Evolutionary conservation across 371 early-diverging fungal genomes (phyloP), one percentile per base, ranked within the genome.

Genomic region (Mucor mucedo): DNA sequence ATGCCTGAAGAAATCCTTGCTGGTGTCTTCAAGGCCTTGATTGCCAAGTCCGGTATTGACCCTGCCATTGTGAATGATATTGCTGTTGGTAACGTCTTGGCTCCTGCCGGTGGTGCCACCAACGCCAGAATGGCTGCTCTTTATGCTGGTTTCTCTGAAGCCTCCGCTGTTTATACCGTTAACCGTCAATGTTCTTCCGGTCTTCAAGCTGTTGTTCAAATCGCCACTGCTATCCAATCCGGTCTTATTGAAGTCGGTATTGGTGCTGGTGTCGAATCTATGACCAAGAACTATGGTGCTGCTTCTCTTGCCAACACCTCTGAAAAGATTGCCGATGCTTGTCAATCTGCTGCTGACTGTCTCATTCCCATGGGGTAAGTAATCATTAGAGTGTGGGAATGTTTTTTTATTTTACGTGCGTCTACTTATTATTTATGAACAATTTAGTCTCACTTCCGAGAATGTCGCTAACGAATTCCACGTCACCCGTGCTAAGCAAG

Each of bases 101-200:
- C 95, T 66, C 89, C 95, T 59, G 95, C 94, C 65, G 96, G 94
- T 58, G 98, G 98, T 60, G 98, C 96, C 59, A 95, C 93, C 65
- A 88, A 89, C 55, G 91, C 98, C 30, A 87, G 59, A 21, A 58
- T 58, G 59, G 97, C 98, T 55, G 88, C 92, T 61, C 85, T 98
- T 55, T 91, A 94, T 72, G 97, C 96, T 65, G 98, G 96, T 49
- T 92, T 94, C 86, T 96, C 98, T 38, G 89, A 93, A 55, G 83
- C 86, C 39, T 86, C 92, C 53, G 84, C 94, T 52, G 82, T 95
- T 62, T 87, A 85, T 72, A 95, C 97, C 58, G 88, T 95, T 75
- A 99, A 99, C 89, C 91, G 98, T 52, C 96, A 96, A 82, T 99
- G 98, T 87, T 97, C 96, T 53, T 92, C 92, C 65, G 98, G 99